Percentiles rank a stretch among this genome's conserved stretches.
These are phyloP conservation scores for Lactarius akahatsu DNA, from an alignment of 768 basidiomycete genomes.

Conservation along the genomic window DNA sequence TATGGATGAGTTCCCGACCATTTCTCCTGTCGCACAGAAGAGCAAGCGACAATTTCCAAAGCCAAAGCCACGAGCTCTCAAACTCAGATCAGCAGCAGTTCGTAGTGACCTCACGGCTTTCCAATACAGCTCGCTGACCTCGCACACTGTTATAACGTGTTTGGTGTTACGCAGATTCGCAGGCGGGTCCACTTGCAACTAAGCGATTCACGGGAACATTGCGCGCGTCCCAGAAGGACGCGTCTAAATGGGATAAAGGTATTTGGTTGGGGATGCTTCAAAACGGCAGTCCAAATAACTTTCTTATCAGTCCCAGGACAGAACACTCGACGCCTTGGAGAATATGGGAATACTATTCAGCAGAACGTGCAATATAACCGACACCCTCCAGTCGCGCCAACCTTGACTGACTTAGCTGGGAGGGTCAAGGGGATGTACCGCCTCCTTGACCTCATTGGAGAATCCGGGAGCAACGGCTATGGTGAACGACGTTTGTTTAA, in stretches of 20 bases:
- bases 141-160: not conserved
- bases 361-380: not conserved
- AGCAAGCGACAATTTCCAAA: not conserved
- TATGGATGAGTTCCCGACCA: not conserved
- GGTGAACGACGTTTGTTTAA: constrained; percentile 37
- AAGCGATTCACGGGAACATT: not conserved
- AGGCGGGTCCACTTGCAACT: not conserved
- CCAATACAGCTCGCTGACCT: not conserved
- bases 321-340: not conserved
- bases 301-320: not conserved
- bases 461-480: constrained; percentile 49
- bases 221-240: not conserved
- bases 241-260: constrained; percentile 4
- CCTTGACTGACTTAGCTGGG: not conserved
- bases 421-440: constrained; percentile 49
- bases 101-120: not conserved
- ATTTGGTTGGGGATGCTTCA: not conserved
- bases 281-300: not conserved
- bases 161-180: not conserved
- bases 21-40: not conserved
- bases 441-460: constrained; percentile 52
- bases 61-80: not conserved
- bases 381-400: not conserved
- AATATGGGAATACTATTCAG: not conserved
- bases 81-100: not conserved